Evolutionary conservation across 2,329 filamentous ascomycete genomes (phyloP), one percentile per base, ranked within the genome.

Genomic region (Colletotrichum phormii): DNA sequence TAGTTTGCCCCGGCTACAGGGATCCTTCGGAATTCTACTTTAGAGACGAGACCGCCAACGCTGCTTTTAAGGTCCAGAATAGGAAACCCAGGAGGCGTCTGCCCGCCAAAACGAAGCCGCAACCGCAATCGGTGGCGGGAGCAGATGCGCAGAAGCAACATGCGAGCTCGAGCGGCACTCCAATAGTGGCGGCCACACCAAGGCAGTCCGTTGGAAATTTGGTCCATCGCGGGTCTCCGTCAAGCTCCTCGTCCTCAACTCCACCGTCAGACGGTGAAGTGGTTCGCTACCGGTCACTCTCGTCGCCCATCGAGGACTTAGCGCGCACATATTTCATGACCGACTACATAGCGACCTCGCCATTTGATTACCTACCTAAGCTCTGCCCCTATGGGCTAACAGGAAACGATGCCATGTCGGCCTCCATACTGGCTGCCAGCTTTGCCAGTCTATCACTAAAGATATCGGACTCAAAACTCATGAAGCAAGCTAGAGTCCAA

Each of bases 281-380:
- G 22, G 70, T 64, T 69, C 70, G 65, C 26, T 69, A 69, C 46
- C 70, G 66, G 33, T 49, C 62, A n/a, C 12, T 67, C 37, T 60
- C 54, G 1, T 72, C 72, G 24, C 61, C 72, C 13, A 33, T 68
- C 8, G 62, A 72, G 26, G 64, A 72, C 12, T 33, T 72, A 13
- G 75, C 77, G n/a, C 63, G 77, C 31, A 66, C 75, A 4, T 78
- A 76, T 29, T 77, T 79, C 67, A 75, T 79, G 71, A 76, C 75
- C 18, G 75, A 75, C 6, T 79, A 78, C 61, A 79, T 79, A 33
- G n/a, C 61, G 6, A 68, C 76, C 2, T 77, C 78, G 2, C 75
- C 78, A 1, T 80, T 79, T 33, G 74, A 78, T 5, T 80, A 79
- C 33, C 63, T 80, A 1, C 74, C 77, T 0, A 46, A 37, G 9